Conservation (phyloP, 768 basidiomycete genomes). For the Lactarius trivialis region DNA sequence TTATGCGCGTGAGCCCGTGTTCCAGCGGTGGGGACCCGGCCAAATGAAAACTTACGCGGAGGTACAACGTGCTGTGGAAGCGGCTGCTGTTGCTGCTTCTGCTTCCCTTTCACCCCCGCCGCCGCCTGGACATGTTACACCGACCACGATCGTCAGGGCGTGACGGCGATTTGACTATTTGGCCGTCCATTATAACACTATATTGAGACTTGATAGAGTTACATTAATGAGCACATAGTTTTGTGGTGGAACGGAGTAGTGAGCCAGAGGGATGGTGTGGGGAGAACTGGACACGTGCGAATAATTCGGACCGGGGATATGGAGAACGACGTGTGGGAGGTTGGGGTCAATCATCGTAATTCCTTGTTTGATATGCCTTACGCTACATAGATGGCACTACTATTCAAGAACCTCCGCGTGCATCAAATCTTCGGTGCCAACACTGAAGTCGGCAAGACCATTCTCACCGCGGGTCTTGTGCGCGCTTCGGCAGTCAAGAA, state of each 20-base stretch:
- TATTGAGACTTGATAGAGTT: neutral
- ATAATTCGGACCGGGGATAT: neutral
- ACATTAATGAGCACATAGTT: neutral
- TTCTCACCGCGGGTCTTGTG: constrained; percentile 79
- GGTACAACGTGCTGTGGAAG: constrained; percentile 23
- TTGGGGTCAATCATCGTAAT: neutral
- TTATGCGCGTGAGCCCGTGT: constrained; percentile 44
- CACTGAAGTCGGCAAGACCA: constrained; percentile 93
- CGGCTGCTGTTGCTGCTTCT: neutral
- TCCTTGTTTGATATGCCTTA: neutral
- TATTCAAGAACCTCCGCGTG: constrained; percentile 79
- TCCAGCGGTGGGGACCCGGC: constrained; percentile 50
- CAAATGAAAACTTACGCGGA: constrained; percentile 33
- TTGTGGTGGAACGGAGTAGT: neutral
- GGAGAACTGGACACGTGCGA: neutral
- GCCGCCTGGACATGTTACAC: neutral
- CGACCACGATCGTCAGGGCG: neutral
- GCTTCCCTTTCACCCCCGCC: neutral
- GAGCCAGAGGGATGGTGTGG: neutral
- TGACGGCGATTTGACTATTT: neutral
- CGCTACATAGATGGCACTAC: constrained; percentile 55
- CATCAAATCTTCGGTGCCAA: constrained; percentile 95
- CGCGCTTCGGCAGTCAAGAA: constrained; percentile 61
- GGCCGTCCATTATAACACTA: neutral
- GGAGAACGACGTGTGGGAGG: neutral